phyloP scores from a whole-genome alignment of 352 stramenopile species.

The Phytophthora capsici region DNA sequence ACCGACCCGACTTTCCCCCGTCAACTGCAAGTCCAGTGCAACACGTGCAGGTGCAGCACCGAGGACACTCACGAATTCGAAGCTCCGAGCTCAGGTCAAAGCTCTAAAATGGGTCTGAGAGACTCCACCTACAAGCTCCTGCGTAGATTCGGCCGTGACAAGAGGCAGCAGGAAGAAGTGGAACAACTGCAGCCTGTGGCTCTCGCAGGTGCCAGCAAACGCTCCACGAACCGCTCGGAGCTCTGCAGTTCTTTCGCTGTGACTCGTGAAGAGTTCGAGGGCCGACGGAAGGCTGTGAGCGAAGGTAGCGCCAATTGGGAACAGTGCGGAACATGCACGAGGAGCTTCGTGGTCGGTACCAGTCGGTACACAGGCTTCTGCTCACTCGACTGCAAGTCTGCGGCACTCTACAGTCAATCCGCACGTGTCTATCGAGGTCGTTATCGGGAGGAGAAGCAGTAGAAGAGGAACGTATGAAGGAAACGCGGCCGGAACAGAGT shows the following conservation, averaged over 20 bases:
- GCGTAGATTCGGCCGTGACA: slow-evolving; percentile 50
- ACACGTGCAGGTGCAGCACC: slow-evolving; percentile 1
- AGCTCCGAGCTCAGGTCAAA: slow-evolving; percentile 6
- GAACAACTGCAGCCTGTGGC: slow-evolving; percentile 66
- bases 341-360: slow-evolving; percentile 58
- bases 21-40: slow-evolving; percentile 22
- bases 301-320: slow-evolving; percentile 49
- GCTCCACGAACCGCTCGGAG: slow-evolving; percentile 52
- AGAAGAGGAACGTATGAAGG: slow-evolving; percentile 15
- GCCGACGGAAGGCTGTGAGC: slow-evolving; percentile 61
- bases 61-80: slow-evolving; percentile 9
- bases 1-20: slow-evolving; percentile 20
- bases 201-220: slow-evolving; percentile 71
- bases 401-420: slow-evolving; percentile 56
- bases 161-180: slow-evolving; percentile 59
- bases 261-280: slow-evolving; percentile 41
- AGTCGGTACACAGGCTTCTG: slow-evolving; percentile 69
- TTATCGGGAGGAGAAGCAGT: slow-evolving; percentile 18
- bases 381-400: slow-evolving; percentile 83
- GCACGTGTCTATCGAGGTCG: slow-evolving; percentile 38
- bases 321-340: slow-evolving; percentile 65
- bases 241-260: slow-evolving; percentile 72
- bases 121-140: slow-evolving; percentile 58
- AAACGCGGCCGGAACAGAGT: slow-evolving; percentile 10
- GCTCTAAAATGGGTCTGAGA: slow-evolving; percentile 47